Percentiles rank a stretch among this genome's conserved stretches.
Conservation (phyloP, 1,284 basidiomycete species). For the Puccinia horiana region DNA sequence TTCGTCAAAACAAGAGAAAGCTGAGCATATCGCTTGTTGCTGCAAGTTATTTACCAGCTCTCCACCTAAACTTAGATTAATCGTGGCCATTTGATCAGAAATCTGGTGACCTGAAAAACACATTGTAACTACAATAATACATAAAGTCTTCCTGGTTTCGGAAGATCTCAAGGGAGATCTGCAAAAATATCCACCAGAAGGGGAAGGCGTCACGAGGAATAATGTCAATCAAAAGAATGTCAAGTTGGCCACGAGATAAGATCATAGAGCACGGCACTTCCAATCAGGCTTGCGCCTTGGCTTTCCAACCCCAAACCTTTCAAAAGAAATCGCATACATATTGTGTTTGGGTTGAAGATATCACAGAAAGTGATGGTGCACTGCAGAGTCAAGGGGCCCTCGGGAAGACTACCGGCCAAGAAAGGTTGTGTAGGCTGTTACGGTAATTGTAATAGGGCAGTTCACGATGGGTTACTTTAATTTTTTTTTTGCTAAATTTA, state of each 20-base stretch:
- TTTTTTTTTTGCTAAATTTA: too few relatives aligned
- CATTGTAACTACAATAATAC: too few relatives aligned
- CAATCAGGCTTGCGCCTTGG: background rate
- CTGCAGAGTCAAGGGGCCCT: background rate
- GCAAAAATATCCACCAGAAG: background rate
- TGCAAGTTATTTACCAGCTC: background rate
- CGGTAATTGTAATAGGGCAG: too few relatives aligned
- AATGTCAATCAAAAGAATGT: background rate
- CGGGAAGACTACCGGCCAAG: background rate
- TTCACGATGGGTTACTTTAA: too few relatives aligned
- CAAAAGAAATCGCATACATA: background rate
- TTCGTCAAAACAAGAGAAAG: background rate
- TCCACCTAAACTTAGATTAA: background rate
- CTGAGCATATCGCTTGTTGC: background rate
- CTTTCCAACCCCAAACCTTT: background rate
- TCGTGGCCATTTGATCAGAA: background rate
- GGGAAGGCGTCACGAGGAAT: background rate
- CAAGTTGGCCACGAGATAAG: background rate
- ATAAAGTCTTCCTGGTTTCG: background rate
- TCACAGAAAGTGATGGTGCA: slow-evolving; percentile 1
- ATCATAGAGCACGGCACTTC: background rate
- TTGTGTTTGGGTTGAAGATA: background rate
- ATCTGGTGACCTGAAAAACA: background rate
- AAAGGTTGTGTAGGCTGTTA: background rate
- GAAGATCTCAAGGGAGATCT: background rate